Percentiles rank a stretch among this genome's conserved stretches.
Evolutionary conservation across 2,329 filamentous ascomycete genomes (phyloP).

Genomic region (Paraconiothyrium brasiliense): DNA sequence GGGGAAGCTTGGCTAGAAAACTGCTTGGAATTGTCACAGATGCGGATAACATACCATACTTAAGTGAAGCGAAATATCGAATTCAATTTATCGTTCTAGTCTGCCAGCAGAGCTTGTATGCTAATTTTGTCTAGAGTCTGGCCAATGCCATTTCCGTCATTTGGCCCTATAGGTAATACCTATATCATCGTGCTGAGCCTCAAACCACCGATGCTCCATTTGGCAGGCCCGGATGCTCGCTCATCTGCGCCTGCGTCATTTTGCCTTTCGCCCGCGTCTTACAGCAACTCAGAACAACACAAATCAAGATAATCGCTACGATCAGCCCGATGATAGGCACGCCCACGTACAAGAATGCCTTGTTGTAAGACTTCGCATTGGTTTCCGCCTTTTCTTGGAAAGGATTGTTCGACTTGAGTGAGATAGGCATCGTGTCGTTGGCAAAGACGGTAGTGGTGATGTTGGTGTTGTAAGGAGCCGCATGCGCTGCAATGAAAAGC

Average conservation of each 20-base stretch:
- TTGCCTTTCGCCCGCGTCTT: not conserved
- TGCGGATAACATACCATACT: not conserved
- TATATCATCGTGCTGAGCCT: not conserved
- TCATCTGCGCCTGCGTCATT: not conserved
- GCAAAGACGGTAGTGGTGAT: not conserved
- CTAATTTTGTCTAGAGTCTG: too few species aligned
- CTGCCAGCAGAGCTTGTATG: not conserved
- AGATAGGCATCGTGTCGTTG: not conserved
- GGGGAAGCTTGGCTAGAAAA: not conserved
- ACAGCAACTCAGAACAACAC: not conserved
- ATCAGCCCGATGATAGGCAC: not conserved
- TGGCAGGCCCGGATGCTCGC: not conserved
- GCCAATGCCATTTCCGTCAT: not conserved
- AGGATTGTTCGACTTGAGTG: not conserved
- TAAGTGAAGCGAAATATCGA: not conserved
- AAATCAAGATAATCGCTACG: not conserved
- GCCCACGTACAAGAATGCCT: not conserved
- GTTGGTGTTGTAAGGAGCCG: not conserved
- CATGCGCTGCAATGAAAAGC: not conserved
- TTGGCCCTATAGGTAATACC: not conserved
- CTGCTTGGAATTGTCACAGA: not conserved
- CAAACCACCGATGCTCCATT: not conserved
- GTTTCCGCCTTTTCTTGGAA: not conserved
- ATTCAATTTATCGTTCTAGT: too few species aligned
- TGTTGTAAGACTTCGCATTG: not conserved